These are phyloP conservation scores for Citrus unshiu DNA, from an alignment of 345 rosid species.

Conservation along the genomic window DNA sequence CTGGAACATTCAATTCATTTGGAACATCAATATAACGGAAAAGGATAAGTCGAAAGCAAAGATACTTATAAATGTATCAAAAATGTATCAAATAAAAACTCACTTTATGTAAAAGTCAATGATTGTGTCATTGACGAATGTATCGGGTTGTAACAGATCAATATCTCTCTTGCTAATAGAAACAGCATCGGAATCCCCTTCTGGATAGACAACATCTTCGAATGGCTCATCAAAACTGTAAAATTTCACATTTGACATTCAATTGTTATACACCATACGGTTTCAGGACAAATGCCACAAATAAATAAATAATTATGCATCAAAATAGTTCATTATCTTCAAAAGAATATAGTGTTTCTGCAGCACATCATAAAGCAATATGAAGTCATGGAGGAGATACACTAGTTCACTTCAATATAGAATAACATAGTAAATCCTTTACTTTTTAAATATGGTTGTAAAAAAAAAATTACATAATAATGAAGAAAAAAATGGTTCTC, in stretches of 20 bases:
- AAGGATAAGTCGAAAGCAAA: neutral
- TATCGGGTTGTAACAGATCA: conserved; percentile 72
- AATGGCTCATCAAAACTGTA: conserved; percentile 64
- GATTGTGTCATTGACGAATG: conserved; percentile 87
- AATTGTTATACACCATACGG: conserved; percentile 5
- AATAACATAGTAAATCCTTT: neutral
- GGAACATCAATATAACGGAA: neutral
- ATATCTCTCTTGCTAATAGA: conserved; percentile 75
- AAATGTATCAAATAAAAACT: conserved; percentile 10
- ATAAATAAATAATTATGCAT: neutral
- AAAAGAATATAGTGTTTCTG: neutral
- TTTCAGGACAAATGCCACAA: neutral
- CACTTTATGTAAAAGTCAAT: conserved; percentile 92
- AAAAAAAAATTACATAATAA: too few relatives aligned
- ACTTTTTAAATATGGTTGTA: neutral
- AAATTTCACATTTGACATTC: conserved; percentile 24
- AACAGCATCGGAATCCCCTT: conserved; percentile 91
- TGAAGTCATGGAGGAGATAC: neutral
- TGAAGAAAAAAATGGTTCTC: neutral
- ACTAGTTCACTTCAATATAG: neutral
- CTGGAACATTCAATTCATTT: neutral
- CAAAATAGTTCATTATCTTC: neutral
- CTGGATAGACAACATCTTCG: conserved; percentile 76
- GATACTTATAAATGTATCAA: neutral
- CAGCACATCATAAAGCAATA: neutral